Conservation (phyloP, 2,329 filamentous ascomycete species). For the Shiraia sp. region DNA sequence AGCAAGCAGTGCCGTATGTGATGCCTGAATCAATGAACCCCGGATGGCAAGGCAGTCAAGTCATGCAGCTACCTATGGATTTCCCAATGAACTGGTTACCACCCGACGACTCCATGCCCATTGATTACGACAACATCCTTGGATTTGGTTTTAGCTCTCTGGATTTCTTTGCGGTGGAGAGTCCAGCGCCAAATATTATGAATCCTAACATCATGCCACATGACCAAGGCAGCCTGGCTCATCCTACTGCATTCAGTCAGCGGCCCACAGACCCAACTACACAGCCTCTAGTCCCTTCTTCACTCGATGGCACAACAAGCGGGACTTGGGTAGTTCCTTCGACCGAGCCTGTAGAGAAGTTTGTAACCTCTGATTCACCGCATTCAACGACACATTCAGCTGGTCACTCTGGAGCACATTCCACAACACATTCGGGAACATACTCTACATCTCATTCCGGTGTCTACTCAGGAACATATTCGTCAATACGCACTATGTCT, state of each 20-base stretch:
- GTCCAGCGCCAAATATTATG: not conserved
- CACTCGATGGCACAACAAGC: too few species aligned
- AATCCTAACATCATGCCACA: too few species aligned
- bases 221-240: too few species aligned
- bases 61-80: conserved; percentile 1
- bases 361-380: not conserved
- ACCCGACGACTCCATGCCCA: conserved; percentile 6
- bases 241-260: too few species aligned
- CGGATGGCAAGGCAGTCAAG: not conserved
- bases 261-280: too few species aligned
- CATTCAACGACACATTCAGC: too few species aligned
- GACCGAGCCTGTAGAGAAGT: not conserved
- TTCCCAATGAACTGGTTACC: conserved; percentile 14
- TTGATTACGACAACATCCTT: conserved; percentile 12
- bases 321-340: too few species aligned
- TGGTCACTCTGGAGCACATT: too few species aligned
- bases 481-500: conserved; percentile 1
- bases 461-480: not conserved
- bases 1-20: too few species aligned
- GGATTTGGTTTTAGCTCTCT: conserved; percentile 6
- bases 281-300: too few species aligned
- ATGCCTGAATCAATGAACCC: not conserved
- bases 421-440: not conserved
- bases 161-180: conserved; percentile 7
- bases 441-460: conserved; percentile 1